These are phyloP conservation scores for Oidium heveae DNA, from an alignment of 2,329 filamentous ascomycete species.

Conservation along the genomic window DNA sequence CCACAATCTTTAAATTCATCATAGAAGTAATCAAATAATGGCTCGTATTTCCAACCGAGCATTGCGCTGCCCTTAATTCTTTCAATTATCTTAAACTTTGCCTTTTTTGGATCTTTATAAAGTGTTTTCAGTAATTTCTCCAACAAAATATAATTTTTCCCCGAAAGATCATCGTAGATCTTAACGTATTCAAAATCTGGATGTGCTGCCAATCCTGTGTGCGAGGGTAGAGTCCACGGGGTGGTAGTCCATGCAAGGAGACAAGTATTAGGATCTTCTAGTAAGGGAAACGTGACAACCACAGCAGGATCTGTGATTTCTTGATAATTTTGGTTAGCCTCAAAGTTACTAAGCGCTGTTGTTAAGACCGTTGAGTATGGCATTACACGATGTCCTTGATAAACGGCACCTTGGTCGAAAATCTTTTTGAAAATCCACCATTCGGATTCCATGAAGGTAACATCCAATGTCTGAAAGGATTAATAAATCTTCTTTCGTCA, in stretches of 20 bases:
- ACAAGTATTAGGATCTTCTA: conserved; percentile 48
- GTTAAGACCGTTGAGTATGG: conserved; percentile 81
- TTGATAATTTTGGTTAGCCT: conserved; percentile 86
- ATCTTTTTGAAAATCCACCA: conserved; percentile 97
- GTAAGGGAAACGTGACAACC: conserved; percentile 64
- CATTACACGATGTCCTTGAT: conserved; percentile 80
- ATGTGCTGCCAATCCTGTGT: conserved; percentile 52
- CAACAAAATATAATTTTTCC: conserved; percentile 64
- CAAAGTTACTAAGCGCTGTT: conserved; percentile 79
- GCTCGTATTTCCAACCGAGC: conserved; percentile 60
- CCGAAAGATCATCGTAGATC: conserved; percentile 57
- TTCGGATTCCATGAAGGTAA: conserved; percentile 81
- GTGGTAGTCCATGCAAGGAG: conserved; percentile 80
- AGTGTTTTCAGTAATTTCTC: conserved; percentile 59
- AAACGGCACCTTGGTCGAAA: conserved; percentile 72
- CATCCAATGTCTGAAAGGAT: conserved; percentile 52
- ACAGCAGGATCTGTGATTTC: conserved; percentile 78
- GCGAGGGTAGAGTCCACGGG: conserved; percentile 64
- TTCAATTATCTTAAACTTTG: conserved; percentile 62
- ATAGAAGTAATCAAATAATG: conserved; percentile 73
- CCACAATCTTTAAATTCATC: conserved; percentile 67
- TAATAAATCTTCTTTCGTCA: not conserved
- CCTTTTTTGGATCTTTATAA: conserved; percentile 91
- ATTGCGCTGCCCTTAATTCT: conserved; percentile 66
- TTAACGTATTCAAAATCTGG: conserved; percentile 74